A percentile compares a stretch with the other conserved stretches of the same genome.
Evolutionary conservation across 176 grass and related monocot genomes (phyloP).

Genomic region (Phragmites australis): DNA sequence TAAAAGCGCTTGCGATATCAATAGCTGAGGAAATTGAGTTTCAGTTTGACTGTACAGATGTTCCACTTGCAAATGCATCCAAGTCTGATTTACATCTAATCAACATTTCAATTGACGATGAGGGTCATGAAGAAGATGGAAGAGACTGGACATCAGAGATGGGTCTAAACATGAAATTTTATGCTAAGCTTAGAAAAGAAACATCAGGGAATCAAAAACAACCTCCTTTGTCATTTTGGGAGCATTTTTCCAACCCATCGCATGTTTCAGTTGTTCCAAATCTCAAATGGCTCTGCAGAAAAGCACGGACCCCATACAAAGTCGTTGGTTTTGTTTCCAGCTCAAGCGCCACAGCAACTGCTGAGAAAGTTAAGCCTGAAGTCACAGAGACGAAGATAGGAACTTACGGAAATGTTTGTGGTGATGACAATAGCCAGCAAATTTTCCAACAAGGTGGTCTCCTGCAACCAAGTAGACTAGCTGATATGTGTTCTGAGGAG

Average conservation of each 20-base stretch:
- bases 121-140: slow-evolving; percentile 80
- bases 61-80: slow-evolving; percentile 72
- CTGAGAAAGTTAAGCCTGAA: slow-evolving; percentile 35
- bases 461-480: slow-evolving; percentile 17
- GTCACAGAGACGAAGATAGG: slow-evolving; percentile 29
- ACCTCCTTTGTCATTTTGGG: slow-evolving; percentile 64
- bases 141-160: slow-evolving; percentile 87
- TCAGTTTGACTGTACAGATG: slow-evolving; percentile 68
- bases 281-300: slow-evolving; percentile 83
- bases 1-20: slow-evolving; percentile 97
- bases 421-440: slow-evolving; percentile 4
- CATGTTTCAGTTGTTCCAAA: slow-evolving; percentile 57
- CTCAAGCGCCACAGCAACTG: slow-evolving; percentile 31
- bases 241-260: slow-evolving; percentile 53
- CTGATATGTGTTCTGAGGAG: slow-evolving; percentile 9
- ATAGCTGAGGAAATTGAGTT: slow-evolving; percentile 90
- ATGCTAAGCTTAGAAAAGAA: slow-evolving; percentile 87
- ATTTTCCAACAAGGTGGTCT: slow-evolving; percentile 13
- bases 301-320: slow-evolving; percentile 74
- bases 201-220: slow-evolving; percentile 55
- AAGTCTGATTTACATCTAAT: slow-evolving; percentile 73
- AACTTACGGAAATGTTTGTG: slow-evolving; percentile 38
- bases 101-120: slow-evolving; percentile 95
- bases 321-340: slow-evolving; percentile 55
- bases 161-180: slow-evolving; percentile 88